phyloP scores from a whole-genome alignment of 139 green algal species.

The Auxenochlorella protothecoides region DNA sequence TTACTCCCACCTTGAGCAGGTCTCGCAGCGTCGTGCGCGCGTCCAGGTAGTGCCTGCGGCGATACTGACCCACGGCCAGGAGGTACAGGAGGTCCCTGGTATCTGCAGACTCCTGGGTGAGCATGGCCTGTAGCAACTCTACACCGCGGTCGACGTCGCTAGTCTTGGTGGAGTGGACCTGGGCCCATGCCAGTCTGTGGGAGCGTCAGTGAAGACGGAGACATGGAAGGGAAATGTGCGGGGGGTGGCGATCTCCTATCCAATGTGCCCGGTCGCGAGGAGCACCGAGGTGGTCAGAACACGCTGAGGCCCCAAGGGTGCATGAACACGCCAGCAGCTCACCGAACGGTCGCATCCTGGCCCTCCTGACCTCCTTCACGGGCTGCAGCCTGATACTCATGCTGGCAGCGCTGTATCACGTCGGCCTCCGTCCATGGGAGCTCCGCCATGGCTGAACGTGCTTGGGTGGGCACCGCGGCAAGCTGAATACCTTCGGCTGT shows the following conservation, averaged over 20 bases:
- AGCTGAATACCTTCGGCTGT: too few species aligned
- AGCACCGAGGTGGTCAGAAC: not conserved
- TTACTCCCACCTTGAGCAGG: constrained; percentile 9
- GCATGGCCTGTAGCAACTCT: constrained; percentile 15
- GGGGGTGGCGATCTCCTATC: too few species aligned
- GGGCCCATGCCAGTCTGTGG: constrained; percentile 18
- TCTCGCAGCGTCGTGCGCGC: constrained; percentile 5
- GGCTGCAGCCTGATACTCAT: constrained; percentile 21
- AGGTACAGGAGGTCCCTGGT: constrained; percentile 12
- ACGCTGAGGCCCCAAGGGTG: not conserved
- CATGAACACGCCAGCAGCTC: not conserved
- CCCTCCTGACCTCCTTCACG: constrained; percentile 15
- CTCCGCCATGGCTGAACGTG: not conserved
- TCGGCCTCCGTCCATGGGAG: constrained; percentile 16
- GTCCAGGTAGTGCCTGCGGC: constrained; percentile 7
- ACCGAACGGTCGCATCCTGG: constrained; percentile 11
- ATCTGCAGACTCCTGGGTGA: not conserved
- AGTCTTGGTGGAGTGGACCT: constrained; percentile 16
- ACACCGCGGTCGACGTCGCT: constrained; percentile 14
- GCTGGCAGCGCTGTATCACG: constrained; percentile 5
- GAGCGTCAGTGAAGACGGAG: not conserved
- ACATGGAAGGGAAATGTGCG: not conserved
- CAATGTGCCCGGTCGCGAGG: not conserved
- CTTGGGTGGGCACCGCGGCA: too few species aligned
- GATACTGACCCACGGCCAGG: constrained; percentile 10